Base-by-base conservation (phyloP, 83 land plant genomes). In the Diphasiastrum complanatum region DNA sequence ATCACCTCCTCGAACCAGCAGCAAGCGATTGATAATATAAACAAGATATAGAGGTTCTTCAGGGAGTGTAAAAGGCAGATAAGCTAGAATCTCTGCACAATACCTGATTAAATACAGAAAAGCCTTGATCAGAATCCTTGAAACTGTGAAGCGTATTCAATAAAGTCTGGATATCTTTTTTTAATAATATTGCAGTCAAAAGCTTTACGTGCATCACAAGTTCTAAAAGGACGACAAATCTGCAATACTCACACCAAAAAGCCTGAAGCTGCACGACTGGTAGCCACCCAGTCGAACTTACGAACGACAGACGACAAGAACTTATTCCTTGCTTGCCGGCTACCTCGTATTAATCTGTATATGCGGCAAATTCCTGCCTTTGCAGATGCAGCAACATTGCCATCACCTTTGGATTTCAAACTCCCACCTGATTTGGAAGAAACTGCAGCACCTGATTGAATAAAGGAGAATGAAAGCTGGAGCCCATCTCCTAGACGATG, bases 401-500 rank as follows among this genome's bases (percentile, higher is more conserved):
- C 65, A 47, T 82, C 85, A 26, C 61, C 35, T 47, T 77, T 83
- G 18, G 65, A 75, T 49, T 76, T 81, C 48, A 45, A 33, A 65
- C 45, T 56, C 19, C 71, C 63, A 14, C 69, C 5, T 20, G 30
- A 49, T 66, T 76, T 82, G 43, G 66, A 68, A 37, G 72, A 69
- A 57, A 38, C 66, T 19, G 73, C 60, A 47, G 74, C 72, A 45
- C 89, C 75, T 46, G 87, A 70, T 43, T 79, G 81, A 24, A 95
- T 72, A 53, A 95, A 95, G 36, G 45, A 37, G 67, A 84, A 95
- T 30, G 99, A 95, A 66, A 82, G 73, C 60, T 82, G 89, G 27
- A 95, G 86, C 25, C 99, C 99, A 78, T 95, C 99, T 40, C 99
- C 99, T 40, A 95, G 67, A 5, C 97, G 92, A 65, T 85, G 86